Evolutionary conservation across 345 rosid species (phyloP).

Genomic region (Hirschfeldia incana): DNA sequence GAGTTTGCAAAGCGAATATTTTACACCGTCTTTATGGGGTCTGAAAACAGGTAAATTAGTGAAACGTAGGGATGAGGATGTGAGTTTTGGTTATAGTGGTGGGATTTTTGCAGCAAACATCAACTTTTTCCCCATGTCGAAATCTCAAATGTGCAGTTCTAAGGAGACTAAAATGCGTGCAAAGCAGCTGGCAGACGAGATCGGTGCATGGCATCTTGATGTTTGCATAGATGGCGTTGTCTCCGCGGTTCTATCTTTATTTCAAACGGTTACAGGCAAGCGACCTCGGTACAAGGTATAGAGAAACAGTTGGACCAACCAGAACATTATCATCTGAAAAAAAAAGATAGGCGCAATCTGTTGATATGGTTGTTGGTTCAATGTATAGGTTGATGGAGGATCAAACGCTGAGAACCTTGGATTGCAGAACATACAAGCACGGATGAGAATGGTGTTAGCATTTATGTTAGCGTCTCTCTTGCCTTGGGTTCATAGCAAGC

Average conservation of each 20-base stretch:
- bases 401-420: conserved; percentile 85
- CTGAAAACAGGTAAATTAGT: conserved; percentile 81
- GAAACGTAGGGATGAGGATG: neutral
- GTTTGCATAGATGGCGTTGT: conserved; percentile 80
- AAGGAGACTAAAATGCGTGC: conserved; percentile 68
- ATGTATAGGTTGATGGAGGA: conserved; percentile 81
- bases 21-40: conserved; percentile 91
- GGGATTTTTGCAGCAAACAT: neutral
- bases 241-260: conserved; percentile 71
- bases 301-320: neutral
- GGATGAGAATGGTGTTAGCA: conserved; percentile 96
- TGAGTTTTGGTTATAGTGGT: no score
- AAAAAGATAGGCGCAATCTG: no score
- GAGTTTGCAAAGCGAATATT: conserved; percentile 91
- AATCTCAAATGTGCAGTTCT: conserved; percentile 52
- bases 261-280: conserved; percentile 85
- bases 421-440: conserved; percentile 89
- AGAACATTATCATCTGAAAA: neutral
- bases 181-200: conserved; percentile 79
- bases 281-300: conserved; percentile 71
- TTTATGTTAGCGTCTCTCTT: conserved; percentile 87
- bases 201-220: conserved; percentile 96
- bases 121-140: neutral
- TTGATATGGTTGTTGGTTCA: conserved; percentile 22
- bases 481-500: conserved; percentile 94